These are phyloP conservation scores for Balakata baccata DNA, from an alignment of 345 rosid species.

Conservation along the genomic window DNA sequence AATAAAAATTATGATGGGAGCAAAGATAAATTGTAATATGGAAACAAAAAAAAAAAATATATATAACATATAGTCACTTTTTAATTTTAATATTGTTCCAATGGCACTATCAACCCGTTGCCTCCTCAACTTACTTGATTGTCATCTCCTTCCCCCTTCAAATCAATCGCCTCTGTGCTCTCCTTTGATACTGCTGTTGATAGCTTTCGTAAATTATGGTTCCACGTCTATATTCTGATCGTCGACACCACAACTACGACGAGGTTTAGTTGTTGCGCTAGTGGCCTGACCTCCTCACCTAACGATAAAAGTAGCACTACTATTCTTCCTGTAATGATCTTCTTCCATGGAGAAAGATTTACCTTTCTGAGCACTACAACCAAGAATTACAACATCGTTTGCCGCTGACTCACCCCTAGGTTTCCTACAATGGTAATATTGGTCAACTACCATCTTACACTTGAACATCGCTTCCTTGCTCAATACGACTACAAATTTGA, in stretches of 20 bases:
- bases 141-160: conserved; percentile 39
- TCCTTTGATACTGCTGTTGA: conserved; percentile 60
- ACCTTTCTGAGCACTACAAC: conserved; percentile 52
- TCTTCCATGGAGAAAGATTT: conserved; percentile 93
- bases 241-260: conserved; percentile 4
- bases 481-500: conserved; percentile 81
- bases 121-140: conserved; percentile 47
- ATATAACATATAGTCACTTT: too few relatives aligned
- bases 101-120: conserved; percentile 73
- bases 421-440: conserved; percentile 59
- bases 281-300: background rate
- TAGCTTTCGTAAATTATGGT: conserved; percentile 65
- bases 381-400: conserved; percentile 49
- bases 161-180: conserved; percentile 42
- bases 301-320: background rate
- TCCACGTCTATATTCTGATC: conserved; percentile 56
- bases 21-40: too few relatives aligned
- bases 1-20: too few relatives aligned
- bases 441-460: conserved; percentile 72
- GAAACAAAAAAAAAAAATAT: too few relatives aligned
- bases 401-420: conserved; percentile 57
- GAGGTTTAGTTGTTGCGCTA: background rate
- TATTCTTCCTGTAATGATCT: conserved; percentile 57
- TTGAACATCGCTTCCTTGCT: conserved; percentile 67
- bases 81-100: too few relatives aligned